A percentile compares a stretch with the other conserved stretches of the same genome.
Evolutionary conservation across 257 asterid species (phyloP).

Genomic region (Cruciata laevipes): DNA sequence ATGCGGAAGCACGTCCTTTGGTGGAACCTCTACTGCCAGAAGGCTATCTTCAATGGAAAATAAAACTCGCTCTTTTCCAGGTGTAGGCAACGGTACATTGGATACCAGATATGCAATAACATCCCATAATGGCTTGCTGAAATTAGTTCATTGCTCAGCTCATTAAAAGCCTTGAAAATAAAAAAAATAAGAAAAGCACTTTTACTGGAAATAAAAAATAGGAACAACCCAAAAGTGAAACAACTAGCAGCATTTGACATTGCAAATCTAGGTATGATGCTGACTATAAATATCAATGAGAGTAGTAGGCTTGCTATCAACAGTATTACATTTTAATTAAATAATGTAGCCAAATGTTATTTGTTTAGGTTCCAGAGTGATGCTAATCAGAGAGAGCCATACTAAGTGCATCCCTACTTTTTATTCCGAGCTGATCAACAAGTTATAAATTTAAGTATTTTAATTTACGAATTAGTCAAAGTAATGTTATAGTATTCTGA

Average conservation of each 20-base stretch:
- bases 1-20: conserved; percentile 86
- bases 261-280: not conserved
- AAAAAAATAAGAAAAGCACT: not conserved
- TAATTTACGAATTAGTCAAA: not conserved
- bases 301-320: not conserved
- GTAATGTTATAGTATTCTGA: not conserved
- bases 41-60: conserved; percentile 79
- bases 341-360: not conserved
- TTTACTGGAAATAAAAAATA: not conserved
- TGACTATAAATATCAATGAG: not conserved
- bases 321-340: not conserved
- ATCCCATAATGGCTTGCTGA: conserved; percentile 97
- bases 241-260: not conserved
- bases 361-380: not conserved
- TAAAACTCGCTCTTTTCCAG: conserved; percentile 82
- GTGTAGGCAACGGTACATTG: conserved; percentile 83
- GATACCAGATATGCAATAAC: conserved; percentile 63
- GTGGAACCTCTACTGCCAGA: conserved; percentile 89
- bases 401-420: not conserved
- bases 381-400: not conserved
- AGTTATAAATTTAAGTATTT: not conserved
- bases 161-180: conserved; percentile 14
- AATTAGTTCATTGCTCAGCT: conserved; percentile 36
- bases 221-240: not conserved
- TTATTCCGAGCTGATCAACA: not conserved